Evolutionary conservation across 306 rosid genomes (phyloP), one percentile per base, ranked within the genome.

Genomic region (Quercus suber): DNA sequence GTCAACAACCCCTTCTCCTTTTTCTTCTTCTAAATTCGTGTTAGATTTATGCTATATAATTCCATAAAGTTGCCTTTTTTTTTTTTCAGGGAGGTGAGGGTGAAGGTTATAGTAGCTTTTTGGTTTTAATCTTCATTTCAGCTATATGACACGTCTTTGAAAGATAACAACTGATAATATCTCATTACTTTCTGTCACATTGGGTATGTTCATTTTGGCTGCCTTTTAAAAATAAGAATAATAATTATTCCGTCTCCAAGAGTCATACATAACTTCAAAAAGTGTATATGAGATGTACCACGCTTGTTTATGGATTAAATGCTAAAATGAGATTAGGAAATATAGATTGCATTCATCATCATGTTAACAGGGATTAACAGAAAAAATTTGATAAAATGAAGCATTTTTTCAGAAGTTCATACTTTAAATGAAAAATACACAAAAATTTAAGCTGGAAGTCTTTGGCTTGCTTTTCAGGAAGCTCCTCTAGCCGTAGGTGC

Each of bases 401-500:
- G 8, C 12, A 41, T 41, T 41, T 37, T 37, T 41, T 41, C 8
- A 41, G 2, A 41, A 41, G 45, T 41, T 41, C 3, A 8, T 8
- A 41, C 45, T 41, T 41, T 8, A 8, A 41, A 41, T 41, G 12
- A 41, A 41, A 41, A 8, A 41, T 41, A 41, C 45, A 41, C 12
- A 41, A 9, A 41, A 41, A 41, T 41, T 41, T 8, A 41, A 41
- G 45, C 2, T 2, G 45, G 45, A 18, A 5, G 6, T n/a, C 31
- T 25, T 27, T 21, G 33, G 45, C 45, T 41, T 52, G 11, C 33
- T 3, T 11, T 2, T 76, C 79, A 82, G 85, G 71, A 13, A 51
- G 20, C 85, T 51, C 76, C 85, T 55, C 31, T 82, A 31, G 82
- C 73, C 69, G 3, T 82, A 52, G 85, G 85, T 25, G 63, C 82